Base-by-base conservation (phyloP, 257 asterid species). In the Lavandula angustifolia region DNA sequence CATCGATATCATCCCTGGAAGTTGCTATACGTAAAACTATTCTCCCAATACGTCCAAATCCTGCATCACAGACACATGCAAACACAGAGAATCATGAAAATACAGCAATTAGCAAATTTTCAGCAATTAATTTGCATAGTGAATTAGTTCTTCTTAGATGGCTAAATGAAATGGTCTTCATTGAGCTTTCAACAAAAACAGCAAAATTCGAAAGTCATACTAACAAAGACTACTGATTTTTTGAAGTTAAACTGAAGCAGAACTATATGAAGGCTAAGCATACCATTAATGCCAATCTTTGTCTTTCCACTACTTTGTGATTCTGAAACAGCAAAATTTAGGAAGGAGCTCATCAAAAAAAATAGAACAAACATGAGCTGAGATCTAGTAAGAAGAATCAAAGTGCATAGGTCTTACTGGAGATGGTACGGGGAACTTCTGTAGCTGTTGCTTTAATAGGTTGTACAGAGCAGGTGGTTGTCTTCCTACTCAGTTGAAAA, bases 21-120 rank as follows among this genome's bases (percentile, higher is more conserved):
- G 92, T 83, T 61, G 98, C 98, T 64, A 94, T 76, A 50, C 99
- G 87, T 68, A 94, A 75, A 17, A 94, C 91, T 54, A 94, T 78
- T 76, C 99, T 86, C 48, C 99, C 99, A 64, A 94, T 94, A 40
- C 99, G 96, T 46, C 99, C 99, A 78, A 94, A 94, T 61, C 99
- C 99, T 94, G 76, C 81, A 75, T 13, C 38, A 50, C 41, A 48
- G 70, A 27, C 52, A 1, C 11, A 41, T 42, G 37, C 6, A 54
- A 52, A 35, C 35, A 40, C n/a, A 49, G 31, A 38, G 53, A 42
- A 46, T 31, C 13, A 41, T 17, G 32, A 31, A 51, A 18, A 51
- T 42, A 22, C 27, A 61, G 32, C 31, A 8, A 14, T 41, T 27
- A 43, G 31, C 9, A 63, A 40, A 46, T 12, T 40, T 13, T 44